Evolutionary conservation across 768 basidiomycete genomes (phyloP).

Genomic region (Serpula lacrymans): DNA sequence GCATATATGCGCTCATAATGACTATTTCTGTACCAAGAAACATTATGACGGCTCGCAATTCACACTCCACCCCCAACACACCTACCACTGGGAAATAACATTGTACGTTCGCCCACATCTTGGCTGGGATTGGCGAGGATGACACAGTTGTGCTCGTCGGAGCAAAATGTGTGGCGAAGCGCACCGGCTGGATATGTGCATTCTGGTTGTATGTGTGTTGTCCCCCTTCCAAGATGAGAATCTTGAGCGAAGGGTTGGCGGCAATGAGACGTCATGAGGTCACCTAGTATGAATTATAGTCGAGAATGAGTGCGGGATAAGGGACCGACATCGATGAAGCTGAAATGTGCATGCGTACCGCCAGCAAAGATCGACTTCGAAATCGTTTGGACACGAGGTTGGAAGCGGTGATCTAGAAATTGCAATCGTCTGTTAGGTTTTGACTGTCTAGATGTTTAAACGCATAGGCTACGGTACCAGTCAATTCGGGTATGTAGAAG

Average conservation of each 20-base stretch:
- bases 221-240: slow-evolving; percentile 24
- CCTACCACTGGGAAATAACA: slow-evolving; percentile 19
- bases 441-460: no score
- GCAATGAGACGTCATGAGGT: slow-evolving; percentile 22
- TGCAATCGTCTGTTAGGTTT: no score
- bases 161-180: slow-evolving; percentile 12
- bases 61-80: slow-evolving; percentile 36
- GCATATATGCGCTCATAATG: no score
- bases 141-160: slow-evolving; percentile 16
- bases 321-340: no score
- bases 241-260: slow-evolving; percentile 22
- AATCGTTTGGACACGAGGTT: no score
- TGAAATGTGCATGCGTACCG: no score
- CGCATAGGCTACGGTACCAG: no score
- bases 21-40: background rate
- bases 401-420: no score
- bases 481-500: no score
- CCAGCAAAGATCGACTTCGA: no score
- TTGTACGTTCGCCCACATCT: slow-evolving; percentile 10
- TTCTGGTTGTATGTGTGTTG: slow-evolving; percentile 16
- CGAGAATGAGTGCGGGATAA: no score
- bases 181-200: slow-evolving; percentile 18
- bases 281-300: no score
- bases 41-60: slow-evolving; percentile 41
- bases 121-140: slow-evolving; percentile 14